These are phyloP conservation scores for Lipomyces yamanashiensis DNA, from an alignment of 805 yeast species.

Conservation along the genomic window DNA sequence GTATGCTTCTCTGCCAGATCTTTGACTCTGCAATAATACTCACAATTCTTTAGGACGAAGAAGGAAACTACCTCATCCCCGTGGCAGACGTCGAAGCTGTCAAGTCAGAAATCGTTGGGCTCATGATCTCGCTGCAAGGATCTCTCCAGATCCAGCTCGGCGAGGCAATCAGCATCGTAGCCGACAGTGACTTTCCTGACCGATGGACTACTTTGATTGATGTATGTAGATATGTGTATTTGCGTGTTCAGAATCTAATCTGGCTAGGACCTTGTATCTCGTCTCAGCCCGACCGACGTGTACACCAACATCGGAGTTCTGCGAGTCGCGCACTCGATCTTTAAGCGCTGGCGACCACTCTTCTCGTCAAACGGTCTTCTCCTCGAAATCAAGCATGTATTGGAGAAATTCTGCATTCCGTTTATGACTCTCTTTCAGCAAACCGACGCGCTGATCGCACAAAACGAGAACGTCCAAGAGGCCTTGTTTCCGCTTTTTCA, in stretches of 20 bases:
- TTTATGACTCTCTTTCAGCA: constrained; percentile 70
- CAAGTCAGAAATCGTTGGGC: constrained; percentile 76
- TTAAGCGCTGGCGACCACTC: constrained; percentile 95
- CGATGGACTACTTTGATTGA: constrained; percentile 81
- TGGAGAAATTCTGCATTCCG: constrained; percentile 80
- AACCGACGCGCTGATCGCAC: constrained; percentile 68
- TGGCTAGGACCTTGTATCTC: constrained; percentile 60
- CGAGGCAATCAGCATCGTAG: constrained; percentile 88
- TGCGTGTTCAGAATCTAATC: not conserved
- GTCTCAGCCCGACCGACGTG: constrained; percentile 69
- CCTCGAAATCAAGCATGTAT: constrained; percentile 82
- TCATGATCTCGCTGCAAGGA: constrained; percentile 82
- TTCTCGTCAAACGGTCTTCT: constrained; percentile 90
- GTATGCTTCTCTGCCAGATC: constrained; percentile 16
- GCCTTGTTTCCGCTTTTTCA: constrained; percentile 65
- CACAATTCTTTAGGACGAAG: constrained; percentile 57
- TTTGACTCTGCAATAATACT: not conserved
- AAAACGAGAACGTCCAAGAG: constrained; percentile 52
- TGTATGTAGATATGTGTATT: constrained; percentile 40
- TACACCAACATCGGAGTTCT: constrained; percentile 81
- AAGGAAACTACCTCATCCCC: constrained; percentile 74
- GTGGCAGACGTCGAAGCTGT: constrained; percentile 65
- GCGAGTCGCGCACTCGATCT: constrained; percentile 91
- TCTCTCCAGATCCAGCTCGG: constrained; percentile 87
- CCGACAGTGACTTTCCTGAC: constrained; percentile 94